Evolutionary conservation across 1,284 basidiomycete species (phyloP).

Genomic region (Heterobasidion irregulare): DNA sequence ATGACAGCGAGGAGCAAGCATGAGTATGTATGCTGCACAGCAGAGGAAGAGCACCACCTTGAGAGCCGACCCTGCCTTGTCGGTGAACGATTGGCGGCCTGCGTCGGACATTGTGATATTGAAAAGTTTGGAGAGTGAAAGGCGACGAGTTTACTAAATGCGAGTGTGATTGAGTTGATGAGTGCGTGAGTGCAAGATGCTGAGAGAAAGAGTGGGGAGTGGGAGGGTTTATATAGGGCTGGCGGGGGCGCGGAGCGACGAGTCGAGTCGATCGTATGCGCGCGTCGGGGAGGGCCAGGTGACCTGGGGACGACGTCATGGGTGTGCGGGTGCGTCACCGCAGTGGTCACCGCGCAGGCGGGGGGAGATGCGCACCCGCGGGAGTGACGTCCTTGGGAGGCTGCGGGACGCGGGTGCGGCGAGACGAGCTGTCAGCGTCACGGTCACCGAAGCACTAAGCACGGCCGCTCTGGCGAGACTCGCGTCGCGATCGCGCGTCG

Average conservation of each 20-base stretch:
- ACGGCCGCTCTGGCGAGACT: too few species aligned
- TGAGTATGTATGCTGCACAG: not conserved
- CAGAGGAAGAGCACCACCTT: constrained; percentile 18
- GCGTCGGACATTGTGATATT: constrained; percentile 26
- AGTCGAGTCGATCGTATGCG: not conserved
- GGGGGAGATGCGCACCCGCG: too few species aligned
- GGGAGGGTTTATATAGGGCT: not conserved
- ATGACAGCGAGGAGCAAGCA: not conserved
- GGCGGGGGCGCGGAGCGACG: not conserved
- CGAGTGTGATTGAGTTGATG: not conserved
- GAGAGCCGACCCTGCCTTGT: constrained; percentile 27
- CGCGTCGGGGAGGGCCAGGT: too few species aligned
- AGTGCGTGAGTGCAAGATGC: not conserved
- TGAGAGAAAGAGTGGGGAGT: not conserved
- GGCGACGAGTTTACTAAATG: not conserved
- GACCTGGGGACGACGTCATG: too few species aligned
- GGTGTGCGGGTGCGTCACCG: too few species aligned
- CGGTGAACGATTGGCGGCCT: constrained; percentile 32
- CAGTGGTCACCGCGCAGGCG: too few species aligned
- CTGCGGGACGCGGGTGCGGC: too few species aligned
- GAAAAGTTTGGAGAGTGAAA: not conserved
- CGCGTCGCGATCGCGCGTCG: too few species aligned
- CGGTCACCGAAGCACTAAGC: too few species aligned
- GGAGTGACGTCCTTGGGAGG: too few species aligned
- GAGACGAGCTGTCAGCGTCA: too few species aligned